Evolutionary conservation across 345 rosid genomes (phyloP).

Genomic region (Brassica cretica): DNA sequence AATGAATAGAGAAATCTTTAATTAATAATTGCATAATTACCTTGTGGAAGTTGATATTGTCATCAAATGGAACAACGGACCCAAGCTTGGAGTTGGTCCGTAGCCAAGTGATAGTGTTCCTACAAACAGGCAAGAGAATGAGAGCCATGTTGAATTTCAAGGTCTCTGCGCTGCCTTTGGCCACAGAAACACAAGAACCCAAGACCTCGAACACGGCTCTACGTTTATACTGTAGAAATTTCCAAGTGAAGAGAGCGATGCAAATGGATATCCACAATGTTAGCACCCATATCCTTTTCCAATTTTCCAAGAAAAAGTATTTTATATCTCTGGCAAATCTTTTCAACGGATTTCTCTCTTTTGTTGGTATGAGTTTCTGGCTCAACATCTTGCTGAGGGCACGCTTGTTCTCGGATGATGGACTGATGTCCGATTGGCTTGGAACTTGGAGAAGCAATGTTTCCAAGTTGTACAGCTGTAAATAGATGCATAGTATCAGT

Average conservation of each 20-base stretch:
- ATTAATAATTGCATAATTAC: constrained; percentile 21
- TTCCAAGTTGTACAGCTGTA: constrained; percentile 70
- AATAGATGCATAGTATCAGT: not conserved
- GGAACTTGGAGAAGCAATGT: constrained; percentile 72
- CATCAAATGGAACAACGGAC: constrained; percentile 62
- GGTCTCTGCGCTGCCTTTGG: constrained; percentile 83
- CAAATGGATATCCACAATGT: constrained; percentile 62
- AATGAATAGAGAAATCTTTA: not conserved
- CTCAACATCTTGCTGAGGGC: constrained; percentile 64
- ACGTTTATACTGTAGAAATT: constrained; percentile 66
- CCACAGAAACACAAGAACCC: constrained; percentile 77
- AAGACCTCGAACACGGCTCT: constrained; percentile 61
- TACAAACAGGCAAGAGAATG: constrained; percentile 76
- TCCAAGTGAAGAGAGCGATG: constrained; percentile 71
- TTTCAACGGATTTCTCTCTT: constrained; percentile 56
- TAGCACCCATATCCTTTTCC: constrained; percentile 83
- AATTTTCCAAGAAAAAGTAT: constrained; percentile 69
- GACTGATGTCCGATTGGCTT: constrained; percentile 46
- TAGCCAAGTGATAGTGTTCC: constrained; percentile 80
- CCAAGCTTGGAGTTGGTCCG: constrained; percentile 67
- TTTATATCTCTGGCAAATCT: constrained; percentile 42
- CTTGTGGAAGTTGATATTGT: constrained; percentile 84
- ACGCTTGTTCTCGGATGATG: constrained; percentile 50
- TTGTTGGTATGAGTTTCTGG: constrained; percentile 72
- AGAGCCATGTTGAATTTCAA: constrained; percentile 82